A percentile compares a stretch with the other conserved stretches of the same genome.
phyloP scores from a whole-genome alignment of 441 rosid species.

The Populus hybrid region DNA sequence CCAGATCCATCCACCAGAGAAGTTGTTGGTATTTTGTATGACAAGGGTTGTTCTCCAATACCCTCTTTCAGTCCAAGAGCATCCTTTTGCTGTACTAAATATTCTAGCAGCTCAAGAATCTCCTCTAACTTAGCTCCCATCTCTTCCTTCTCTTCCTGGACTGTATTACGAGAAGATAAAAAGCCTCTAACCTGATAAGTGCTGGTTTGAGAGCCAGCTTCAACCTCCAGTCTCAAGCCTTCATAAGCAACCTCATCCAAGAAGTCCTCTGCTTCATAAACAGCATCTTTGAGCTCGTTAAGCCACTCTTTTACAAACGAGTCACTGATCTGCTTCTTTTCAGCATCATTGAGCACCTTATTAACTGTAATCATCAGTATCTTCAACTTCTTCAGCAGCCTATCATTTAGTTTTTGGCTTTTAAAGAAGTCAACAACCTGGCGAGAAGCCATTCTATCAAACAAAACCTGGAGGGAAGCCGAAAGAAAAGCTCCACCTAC shows the following conservation, averaged over 20 bases:
- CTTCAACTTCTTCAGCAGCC: constrained; percentile 9
- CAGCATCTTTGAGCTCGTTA: not conserved
- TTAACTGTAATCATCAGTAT: not conserved
- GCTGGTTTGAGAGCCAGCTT: constrained; percentile 3
- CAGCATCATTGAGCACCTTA: constrained; percentile 16
- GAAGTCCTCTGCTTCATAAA: constrained; percentile 15
- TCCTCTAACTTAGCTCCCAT: not conserved
- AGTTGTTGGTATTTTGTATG: constrained; percentile 4
- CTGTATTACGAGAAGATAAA: not conserved
- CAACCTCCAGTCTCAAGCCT: not conserved
- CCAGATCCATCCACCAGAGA: constrained; percentile 9
- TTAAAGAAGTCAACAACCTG: constrained; percentile 21
- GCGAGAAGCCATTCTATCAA: constrained; percentile 24
- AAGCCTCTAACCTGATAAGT: not conserved
- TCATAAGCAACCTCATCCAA: constrained; percentile 16
- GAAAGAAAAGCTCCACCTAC: constrained; percentile 31
- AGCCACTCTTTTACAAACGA: constrained; percentile 9
- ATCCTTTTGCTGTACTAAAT: constrained; percentile 10
- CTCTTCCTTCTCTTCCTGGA: not conserved
- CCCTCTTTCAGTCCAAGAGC: constrained; percentile 6
- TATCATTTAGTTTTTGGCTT: not conserved
- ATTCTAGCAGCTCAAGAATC: constrained; percentile 5
- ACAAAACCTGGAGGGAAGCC: constrained; percentile 27
- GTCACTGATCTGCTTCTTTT: constrained; percentile 4
- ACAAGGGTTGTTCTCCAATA: not conserved